These are phyloP conservation scores for Colletotrichum sp. DNA, from an alignment of 2,329 filamentous ascomycete species.

Conservation along the genomic window DNA sequence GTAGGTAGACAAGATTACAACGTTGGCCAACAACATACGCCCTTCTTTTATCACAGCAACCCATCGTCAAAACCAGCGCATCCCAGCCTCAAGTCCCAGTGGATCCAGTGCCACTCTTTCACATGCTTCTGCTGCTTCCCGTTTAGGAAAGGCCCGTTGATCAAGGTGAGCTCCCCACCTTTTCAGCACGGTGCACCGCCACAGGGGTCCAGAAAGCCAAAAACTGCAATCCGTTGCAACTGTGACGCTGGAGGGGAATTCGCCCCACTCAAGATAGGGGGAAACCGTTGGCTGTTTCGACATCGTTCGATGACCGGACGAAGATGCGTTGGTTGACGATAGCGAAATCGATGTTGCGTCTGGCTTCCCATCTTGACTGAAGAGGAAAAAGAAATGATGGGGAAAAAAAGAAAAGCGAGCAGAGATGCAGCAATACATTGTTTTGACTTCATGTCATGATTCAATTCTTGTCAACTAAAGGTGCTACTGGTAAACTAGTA, in stretches of 20 bases:
- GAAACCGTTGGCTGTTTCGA: not conserved
- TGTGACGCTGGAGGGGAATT: not conserved
- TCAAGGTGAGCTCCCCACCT: not conserved
- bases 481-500: slow-evolving; percentile 4
- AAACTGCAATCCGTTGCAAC: not conserved
- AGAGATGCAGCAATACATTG: not conserved
- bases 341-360: not conserved
- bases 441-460: not conserved
- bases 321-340: not conserved
- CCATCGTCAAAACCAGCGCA: not conserved
- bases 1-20: not conserved
- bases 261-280: not conserved
- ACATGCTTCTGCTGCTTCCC: not conserved
- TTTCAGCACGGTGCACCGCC: not conserved
- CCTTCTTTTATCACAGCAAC: not conserved
- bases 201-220: slow-evolving; percentile 2
- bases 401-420: not conserved
- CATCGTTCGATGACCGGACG: not conserved
- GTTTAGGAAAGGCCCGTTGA: not conserved
- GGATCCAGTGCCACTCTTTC: not conserved
- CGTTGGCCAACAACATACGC: not conserved
- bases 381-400: not conserved
- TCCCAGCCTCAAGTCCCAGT: not conserved
- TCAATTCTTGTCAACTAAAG: not conserved
- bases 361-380: not conserved